Conservation (phyloP, 306 rosid genomes). For the Castanospermum australe region DNA sequence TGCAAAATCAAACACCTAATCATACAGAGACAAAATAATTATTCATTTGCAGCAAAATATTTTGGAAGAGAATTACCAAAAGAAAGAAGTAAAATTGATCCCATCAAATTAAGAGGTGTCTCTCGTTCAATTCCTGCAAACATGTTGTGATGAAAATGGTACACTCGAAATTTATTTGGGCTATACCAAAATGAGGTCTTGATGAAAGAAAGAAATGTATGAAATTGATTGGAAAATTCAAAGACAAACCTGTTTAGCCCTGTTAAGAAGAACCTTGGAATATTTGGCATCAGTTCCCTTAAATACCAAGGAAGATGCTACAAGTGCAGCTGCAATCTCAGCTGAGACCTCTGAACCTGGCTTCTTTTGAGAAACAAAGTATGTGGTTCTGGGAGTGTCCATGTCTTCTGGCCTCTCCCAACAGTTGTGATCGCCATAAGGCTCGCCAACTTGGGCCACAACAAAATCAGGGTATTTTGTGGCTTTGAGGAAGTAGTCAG, state of each 20-base stretch:
- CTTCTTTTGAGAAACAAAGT: not conserved
- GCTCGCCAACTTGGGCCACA: conserved; percentile 46
- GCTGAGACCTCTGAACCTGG: conserved; percentile 53
- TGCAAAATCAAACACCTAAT: conserved; percentile 51
- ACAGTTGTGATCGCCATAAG: conserved; percentile 32
- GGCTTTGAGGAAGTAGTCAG: conserved; percentile 52
- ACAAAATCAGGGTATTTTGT: not conserved
- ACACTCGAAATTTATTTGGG: not conserved
- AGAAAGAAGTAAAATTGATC: not conserved
- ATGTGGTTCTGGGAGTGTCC: conserved; percentile 44
- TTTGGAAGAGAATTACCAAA: not conserved
- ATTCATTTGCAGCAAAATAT: not conserved
- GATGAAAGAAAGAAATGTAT: not conserved
- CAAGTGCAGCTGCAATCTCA: conserved; percentile 49
- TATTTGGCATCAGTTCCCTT: not conserved
- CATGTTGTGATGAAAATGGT: no score
- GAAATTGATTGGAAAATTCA: not conserved
- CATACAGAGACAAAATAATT: not conserved
- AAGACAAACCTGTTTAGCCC: conserved; percentile 24
- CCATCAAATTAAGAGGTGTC: no score
- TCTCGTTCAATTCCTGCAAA: no score
- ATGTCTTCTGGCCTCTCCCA: conserved; percentile 68
- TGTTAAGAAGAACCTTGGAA: conserved; percentile 21
- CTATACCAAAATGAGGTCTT: not conserved
- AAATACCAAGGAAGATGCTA: conserved; percentile 50